Conservation (phyloP, 2,329 filamentous ascomycete genomes). For the Trichophyton schoenleinii region DNA sequence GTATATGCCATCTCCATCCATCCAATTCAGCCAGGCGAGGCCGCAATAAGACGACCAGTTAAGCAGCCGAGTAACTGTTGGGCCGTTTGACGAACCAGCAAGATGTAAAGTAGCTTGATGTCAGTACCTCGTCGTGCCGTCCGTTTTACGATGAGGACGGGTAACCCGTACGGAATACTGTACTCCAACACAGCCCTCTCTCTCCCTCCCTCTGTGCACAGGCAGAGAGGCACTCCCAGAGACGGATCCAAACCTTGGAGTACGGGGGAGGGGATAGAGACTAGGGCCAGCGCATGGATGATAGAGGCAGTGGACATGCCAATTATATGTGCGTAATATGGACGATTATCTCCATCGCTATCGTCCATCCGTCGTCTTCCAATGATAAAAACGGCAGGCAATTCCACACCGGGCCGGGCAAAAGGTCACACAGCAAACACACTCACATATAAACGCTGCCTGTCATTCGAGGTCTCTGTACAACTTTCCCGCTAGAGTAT, state of each 20-base stretch:
- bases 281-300: neutral
- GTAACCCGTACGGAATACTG: neutral
- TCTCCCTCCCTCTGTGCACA: no score
- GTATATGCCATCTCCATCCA: neutral
- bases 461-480: constrained; percentile 1
- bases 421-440: constrained; percentile 1
- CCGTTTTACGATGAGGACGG: neutral
- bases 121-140: neutral
- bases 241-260: neutral
- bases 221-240: neutral
- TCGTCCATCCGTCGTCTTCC: neutral
- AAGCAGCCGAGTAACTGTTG: neutral
- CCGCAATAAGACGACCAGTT: neutral
- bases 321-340: neutral
- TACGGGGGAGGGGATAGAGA: no score
- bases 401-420: neutral
- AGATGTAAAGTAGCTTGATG: neutral
- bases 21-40: neutral
- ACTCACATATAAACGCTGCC: constrained; percentile 4
- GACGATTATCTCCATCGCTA: neutral
- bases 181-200: neutral
- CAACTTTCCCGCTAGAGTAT: neutral
- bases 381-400: no score
- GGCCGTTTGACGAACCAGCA: neutral
- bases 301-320: neutral